A percentile compares a stretch with the other conserved stretches of the same genome.
These are phyloP conservation scores for Amanita phalloides DNA, from an alignment of 768 basidiomycete species.

Conservation along the genomic window DNA sequence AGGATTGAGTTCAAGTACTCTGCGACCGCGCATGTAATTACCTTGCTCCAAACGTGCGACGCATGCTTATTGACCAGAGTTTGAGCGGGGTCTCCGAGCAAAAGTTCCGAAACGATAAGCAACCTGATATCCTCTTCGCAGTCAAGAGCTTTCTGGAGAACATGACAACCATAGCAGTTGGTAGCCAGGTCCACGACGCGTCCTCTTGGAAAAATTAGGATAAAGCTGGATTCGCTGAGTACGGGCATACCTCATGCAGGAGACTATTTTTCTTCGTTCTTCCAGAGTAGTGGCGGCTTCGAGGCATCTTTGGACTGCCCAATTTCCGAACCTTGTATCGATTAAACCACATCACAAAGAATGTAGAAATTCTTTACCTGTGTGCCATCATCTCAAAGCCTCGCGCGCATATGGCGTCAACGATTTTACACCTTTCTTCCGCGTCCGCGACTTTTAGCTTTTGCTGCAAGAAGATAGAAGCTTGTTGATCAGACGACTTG, in stretches of 20 bases:
- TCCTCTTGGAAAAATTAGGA: slow-evolving; percentile 32
- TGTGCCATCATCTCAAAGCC: slow-evolving; percentile 94
- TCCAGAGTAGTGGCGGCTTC: slow-evolving; percentile 69
- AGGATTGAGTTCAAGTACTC: slow-evolving; percentile 6
- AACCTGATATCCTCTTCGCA: slow-evolving; percentile 83
- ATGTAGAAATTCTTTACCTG: slow-evolving; percentile 29
- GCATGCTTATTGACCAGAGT: slow-evolving; percentile 88
- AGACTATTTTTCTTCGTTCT: slow-evolving; percentile 71
- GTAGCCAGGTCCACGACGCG: slow-evolving; percentile 80
- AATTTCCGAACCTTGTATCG: slow-evolving; percentile 68
- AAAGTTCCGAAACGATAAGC: slow-evolving; percentile 75
- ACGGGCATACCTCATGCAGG: slow-evolving; percentile 66
- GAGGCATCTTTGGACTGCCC: slow-evolving; percentile 83
- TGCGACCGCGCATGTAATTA: slow-evolving; percentile 13
- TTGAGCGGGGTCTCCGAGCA: slow-evolving; percentile 75
- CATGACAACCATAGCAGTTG: slow-evolving; percentile 85
- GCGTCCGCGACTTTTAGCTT: slow-evolving; percentile 80
- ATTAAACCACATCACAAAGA: neutral
- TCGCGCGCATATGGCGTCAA: slow-evolving; percentile 75
- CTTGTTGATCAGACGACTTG: slow-evolving; percentile 85
- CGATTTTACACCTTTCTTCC: slow-evolving; percentile 71
- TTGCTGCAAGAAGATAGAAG: slow-evolving; percentile 83
- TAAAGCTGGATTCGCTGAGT: neutral
- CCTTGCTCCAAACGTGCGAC: slow-evolving; percentile 90
- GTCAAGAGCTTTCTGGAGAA: slow-evolving; percentile 82